These are phyloP conservation scores for Suhomyces bribrorum DNA, from an alignment of 1,139 yeast genomes.

Conservation along the genomic window DNA sequence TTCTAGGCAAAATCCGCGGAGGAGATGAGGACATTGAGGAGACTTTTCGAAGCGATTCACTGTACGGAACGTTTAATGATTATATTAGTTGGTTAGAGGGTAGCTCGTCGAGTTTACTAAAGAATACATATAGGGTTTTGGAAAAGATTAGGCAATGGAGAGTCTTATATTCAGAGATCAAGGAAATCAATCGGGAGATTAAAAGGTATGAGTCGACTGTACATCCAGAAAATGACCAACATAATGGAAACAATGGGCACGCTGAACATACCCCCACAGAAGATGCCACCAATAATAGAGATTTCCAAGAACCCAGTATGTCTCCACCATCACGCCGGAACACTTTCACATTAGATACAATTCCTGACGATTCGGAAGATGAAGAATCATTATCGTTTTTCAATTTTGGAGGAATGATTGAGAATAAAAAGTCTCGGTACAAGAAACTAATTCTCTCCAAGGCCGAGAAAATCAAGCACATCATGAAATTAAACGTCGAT, in stretches of 20 bases:
- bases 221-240: slow-evolving; percentile 6
- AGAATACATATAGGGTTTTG: slow-evolving; percentile 39
- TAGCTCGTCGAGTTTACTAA: slow-evolving; percentile 37
- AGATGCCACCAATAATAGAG: too few relatives aligned
- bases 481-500: slow-evolving; percentile 36
- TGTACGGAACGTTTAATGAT: slow-evolving; percentile 21
- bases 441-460: slow-evolving; percentile 32
- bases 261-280: too few relatives aligned
- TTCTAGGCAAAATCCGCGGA: slow-evolving; percentile 2
- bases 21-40: neutral
- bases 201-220: slow-evolving; percentile 24
- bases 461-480: slow-evolving; percentile 35
- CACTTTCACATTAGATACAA: slow-evolving; percentile 11
- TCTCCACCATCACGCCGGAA: slow-evolving; percentile 8
- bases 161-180: slow-evolving; percentile 35
- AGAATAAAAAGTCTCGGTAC: slow-evolving; percentile 37
- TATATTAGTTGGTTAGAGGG: slow-evolving; percentile 34
- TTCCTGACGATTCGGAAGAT: slow-evolving; percentile 12
- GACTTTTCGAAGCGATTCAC: slow-evolving; percentile 12
- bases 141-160: slow-evolving; percentile 54
- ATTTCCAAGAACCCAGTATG: too few relatives aligned
- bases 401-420: slow-evolving; percentile 36
- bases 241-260: slow-evolving; percentile 1
- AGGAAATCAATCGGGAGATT: slow-evolving; percentile 33
- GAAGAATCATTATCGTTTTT: slow-evolving; percentile 25